Evolutionary conservation across 2,329 filamentous ascomycete species (phyloP), one percentile per base, ranked within the genome.

Genomic region (Trichoderma semiorbis): DNA sequence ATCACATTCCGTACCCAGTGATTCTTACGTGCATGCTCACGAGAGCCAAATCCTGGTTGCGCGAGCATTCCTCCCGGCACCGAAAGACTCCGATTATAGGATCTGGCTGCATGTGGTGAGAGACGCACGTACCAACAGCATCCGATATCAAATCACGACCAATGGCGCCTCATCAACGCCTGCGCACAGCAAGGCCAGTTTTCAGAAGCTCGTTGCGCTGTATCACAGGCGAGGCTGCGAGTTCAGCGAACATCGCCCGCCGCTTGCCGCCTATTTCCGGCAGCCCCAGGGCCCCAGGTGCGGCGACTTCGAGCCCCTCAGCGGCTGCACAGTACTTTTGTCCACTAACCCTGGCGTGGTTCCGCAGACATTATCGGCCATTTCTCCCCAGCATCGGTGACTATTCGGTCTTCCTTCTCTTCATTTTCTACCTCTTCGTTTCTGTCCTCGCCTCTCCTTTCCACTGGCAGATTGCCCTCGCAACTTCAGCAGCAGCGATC

Each of bases 401-500:
- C 60, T 43, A 26, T 30, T 65, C 66, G 53, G 36, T 57, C 64
- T 53, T 61, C 57, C 28, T 16, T 34, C 18, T 53, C 66, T 47
- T 50, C 30, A 24, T 53, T 58, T 30, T 53, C 53, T 3, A 7
- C 60, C 28, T 69, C 66, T n/a, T 69, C 39, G 10, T 18, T 11
- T 36, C 39, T 26, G 18, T 26, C 66, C 7, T 50, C 66, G 28
- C 39, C 55, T 69, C 66, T 69, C 14, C 66, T 30, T 47, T 69
- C 57, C 34, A 61, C 66, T 50, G 55, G 39, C 28, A 39, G 57
- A 69, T 62, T 66, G 50, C 71, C 67, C 32, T 60, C 57, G 55
- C 57, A 26, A 53, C 57, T 62, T 39, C 66, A 69, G 66, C 66
- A 69, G 60, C 64, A 74, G 75, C 78, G 78, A 75, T 73, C 74